Base-by-base conservation (phyloP, 176 grass and related monocot species). In the Phoenix roebelenii region DNA sequence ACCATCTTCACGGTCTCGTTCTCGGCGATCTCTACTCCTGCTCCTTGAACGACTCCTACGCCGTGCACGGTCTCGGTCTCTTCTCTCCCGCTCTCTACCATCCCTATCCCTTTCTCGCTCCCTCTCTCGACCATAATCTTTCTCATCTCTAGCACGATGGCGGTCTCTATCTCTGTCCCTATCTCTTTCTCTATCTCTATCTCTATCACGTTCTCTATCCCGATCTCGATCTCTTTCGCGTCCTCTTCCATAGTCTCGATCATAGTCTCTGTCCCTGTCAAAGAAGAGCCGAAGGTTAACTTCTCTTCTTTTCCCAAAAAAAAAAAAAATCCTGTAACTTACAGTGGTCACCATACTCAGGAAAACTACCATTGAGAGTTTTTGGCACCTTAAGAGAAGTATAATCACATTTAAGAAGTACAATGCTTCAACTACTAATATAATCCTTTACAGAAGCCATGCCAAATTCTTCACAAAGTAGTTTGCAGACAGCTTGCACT, bases 1-100 rank as follows among this genome's bases (percentile, higher is more conserved):
- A 44, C 79, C 82, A 18, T 82, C 87, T 80, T 90, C 87, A 74
- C 59, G 69, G 19, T 85, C 82, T 78, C 86, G 74, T 25, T 89
- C 81, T 5, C 69, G 78, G 1, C 82, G 79, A 49, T 90, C 82
- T 57, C 72, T 85, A 72, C 75, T 84, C 22, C 67, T 71, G 55
- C 85, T 88, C 72, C 87, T 90, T 49, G 87, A 90, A 54, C 60
- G 82, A 59, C 82, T 85, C 39, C 79, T 63, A 16, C 59, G 78
- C 20, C 82, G 79, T 59, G 75, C 87, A 12, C 79, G 72, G 3
- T 82, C 87, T 72, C 87, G 79, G 17, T 85, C 87, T 18, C 81
- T 59, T 4, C 67, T 82, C 50, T 85, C 86, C 25, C 81, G 65
- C 18, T 85, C 81, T 69, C 81, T 77, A 20, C 69, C 80, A 55